Conservation (phyloP, 768 basidiomycete genomes). For the Hygrophorus pudorinus region DNA sequence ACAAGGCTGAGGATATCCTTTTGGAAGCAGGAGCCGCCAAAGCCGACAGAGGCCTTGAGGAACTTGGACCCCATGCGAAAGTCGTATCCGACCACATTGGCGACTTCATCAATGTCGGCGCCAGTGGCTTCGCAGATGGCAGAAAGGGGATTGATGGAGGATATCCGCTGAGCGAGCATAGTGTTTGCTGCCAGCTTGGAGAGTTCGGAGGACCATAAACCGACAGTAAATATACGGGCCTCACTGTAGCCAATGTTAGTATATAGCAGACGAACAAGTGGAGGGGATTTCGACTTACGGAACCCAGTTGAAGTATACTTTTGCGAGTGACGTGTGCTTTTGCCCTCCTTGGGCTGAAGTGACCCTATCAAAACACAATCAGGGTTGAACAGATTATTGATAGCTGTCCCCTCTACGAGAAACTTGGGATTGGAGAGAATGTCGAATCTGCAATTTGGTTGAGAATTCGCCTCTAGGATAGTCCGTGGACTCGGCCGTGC, state of each 20-base stretch:
- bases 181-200: slow-evolving; percentile 99
- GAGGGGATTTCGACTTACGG: slow-evolving; percentile 44
- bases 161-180: slow-evolving; percentile 98
- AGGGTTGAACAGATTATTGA: no score
- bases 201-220: slow-evolving; percentile 97
- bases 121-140: slow-evolving; percentile 99
- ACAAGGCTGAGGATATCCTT: slow-evolving; percentile 99
- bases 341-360: slow-evolving; percentile 81
- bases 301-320: slow-evolving; percentile 96
- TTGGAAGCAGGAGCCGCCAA: no score
- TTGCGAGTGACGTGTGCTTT: slow-evolving; percentile 61
- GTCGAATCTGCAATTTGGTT: slow-evolving; percentile 83
- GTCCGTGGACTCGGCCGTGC: slow-evolving; percentile 99
- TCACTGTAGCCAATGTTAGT: slow-evolving; percentile 29
- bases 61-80: slow-evolving; percentile 91
- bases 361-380: slow-evolving; percentile 98
- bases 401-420: slow-evolving; percentile 97
- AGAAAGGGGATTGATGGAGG: slow-evolving; percentile 94
- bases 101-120: slow-evolving; percentile 97
- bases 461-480: slow-evolving; percentile 97
- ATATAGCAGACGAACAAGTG: background rate
- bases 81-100: slow-evolving; percentile 89
- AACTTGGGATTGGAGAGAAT: slow-evolving; percentile 99
- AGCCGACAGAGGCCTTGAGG: slow-evolving; percentile 91
- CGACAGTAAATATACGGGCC: slow-evolving; percentile 83